phyloP scores from a whole-genome alignment of 768 basidiomycete genomes.

The Albatrellus ellisii region DNA sequence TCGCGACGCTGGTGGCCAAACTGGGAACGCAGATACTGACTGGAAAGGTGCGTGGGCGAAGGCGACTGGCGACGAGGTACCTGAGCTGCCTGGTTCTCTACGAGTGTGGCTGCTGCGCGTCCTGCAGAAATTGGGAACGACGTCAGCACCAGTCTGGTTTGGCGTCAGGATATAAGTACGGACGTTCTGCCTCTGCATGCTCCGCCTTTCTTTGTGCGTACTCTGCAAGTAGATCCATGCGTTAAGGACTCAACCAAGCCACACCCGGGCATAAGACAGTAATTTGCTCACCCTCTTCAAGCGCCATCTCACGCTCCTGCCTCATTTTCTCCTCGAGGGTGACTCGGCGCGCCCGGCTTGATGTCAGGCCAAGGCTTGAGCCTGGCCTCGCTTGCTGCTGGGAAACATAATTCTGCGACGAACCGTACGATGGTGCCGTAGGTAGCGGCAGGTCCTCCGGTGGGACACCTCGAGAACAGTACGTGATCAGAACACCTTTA shows the following conservation, averaged over 20 bases:
- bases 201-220: conserved; percentile 18
- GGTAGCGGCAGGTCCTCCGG: neutral
- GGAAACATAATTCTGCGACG: conserved; percentile 5
- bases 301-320: conserved; percentile 21
- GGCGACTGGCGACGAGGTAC: conserved; percentile 33
- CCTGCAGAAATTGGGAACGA: conserved; percentile 11
- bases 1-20: conserved; percentile 53
- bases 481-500: conserved; percentile 1
- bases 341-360: conserved; percentile 22
- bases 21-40: conserved; percentile 19
- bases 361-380: conserved; percentile 26
- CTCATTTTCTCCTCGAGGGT: conserved; percentile 33
- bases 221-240: conserved; percentile 13
- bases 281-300: conserved; percentile 32
- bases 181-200: conserved; percentile 28
- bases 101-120: conserved; percentile 6
- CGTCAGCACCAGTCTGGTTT: neutral
- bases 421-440: neutral
- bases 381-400: conserved; percentile 25
- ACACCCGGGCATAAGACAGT: conserved; percentile 10
- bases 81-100: conserved; percentile 8
- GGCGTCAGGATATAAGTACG: conserved; percentile 8
- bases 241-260: neutral
- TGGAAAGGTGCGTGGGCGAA: conserved; percentile 29
- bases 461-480: conserved; percentile 6